Evolutionary conservation across 2,329 filamentous ascomycete species (phyloP).

Genomic region (Colletotrichum navitas): DNA sequence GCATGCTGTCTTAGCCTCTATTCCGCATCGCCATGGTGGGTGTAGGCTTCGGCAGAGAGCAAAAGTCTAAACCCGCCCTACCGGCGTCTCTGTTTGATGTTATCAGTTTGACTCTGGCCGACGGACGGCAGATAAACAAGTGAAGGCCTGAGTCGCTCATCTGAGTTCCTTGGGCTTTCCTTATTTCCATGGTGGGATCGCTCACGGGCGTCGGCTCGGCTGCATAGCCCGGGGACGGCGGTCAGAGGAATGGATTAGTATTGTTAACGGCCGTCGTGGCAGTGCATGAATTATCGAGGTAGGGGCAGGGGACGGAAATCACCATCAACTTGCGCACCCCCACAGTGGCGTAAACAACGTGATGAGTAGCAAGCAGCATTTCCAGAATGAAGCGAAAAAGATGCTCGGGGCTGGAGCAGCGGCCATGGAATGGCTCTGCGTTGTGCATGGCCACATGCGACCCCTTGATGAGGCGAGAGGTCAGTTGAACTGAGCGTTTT

Average conservation of each 20-base stretch:
- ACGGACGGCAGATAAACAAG: constrained; percentile 14
- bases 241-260: neutral
- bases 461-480: neutral
- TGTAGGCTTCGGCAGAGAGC: constrained; percentile 1
- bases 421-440: constrained; percentile 3
- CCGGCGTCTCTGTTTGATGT: neutral
- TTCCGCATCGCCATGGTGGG: neutral
- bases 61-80: constrained; percentile 14
- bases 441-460: constrained; percentile 27
- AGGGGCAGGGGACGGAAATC: constrained; percentile 35
- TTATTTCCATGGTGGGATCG: neutral
- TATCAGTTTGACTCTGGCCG: neutral
- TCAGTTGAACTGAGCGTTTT: neutral
- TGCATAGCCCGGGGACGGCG: constrained; percentile 21
- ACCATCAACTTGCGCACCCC: neutral
- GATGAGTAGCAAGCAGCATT: constrained; percentile 9
- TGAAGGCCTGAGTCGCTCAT: neutral
- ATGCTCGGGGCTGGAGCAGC: neutral
- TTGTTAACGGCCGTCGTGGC: constrained; percentile 29
- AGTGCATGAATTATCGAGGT: constrained; percentile 36
- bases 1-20: neutral
- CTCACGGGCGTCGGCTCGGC: constrained; percentile 6
- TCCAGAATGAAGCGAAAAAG: constrained; percentile 8
- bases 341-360: neutral
- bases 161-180: neutral